Evolutionary conservation across 139 green algal species (phyloP), one percentile per base, ranked within the genome.

Genomic region (Chlamydomonas asymmetrica): DNA sequence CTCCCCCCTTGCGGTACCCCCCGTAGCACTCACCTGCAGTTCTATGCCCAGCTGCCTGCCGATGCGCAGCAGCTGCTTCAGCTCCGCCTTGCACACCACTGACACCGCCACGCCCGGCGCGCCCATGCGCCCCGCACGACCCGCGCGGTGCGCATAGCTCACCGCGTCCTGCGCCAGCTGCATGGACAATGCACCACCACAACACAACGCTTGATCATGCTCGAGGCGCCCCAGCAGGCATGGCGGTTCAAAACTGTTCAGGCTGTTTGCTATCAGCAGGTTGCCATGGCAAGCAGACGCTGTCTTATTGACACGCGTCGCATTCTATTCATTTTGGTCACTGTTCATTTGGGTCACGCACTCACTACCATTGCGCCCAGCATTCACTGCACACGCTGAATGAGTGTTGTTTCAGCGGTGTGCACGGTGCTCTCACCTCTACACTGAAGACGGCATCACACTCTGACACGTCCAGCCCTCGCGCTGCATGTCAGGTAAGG

Each of bases 381-480:
- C n/a, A n/a, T n/a, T n/a, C n/a, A n/a, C n/a, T n/a, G n/a, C n/a
- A n/a, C n/a, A n/a, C n/a, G n/a, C n/a, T n/a, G n/a, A n/a, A n/a
- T n/a, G n/a, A n/a, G n/a, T n/a, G n/a, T n/a, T n/a, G n/a, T n/a
- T n/a, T n/a, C n/a, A n/a, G n/a, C n/a, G n/a, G n/a, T n/a, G n/a
- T n/a, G n/a, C n/a, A n/a, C n/a, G n/a, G n/a, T n/a, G n/a, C n/a
- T n/a, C n/a, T n/a, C n/a, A 95, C 75, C 76, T 96, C 91, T 70
- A 95, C 66, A 67, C 95, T 93, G 73, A 97, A 74, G 0, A 97
- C 93, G 10, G 82, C 89, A 64, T 97, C 93, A 63, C 90, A 95
- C 10, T 96, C 89, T 0, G 82, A 81, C 32, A 99, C 60, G 78
- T 99, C 96, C 20, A 99, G 79, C 8, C 96, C 96, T 0, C 96